Percentiles rank a stretch among this genome's conserved stretches.
Evolutionary conservation across 1,139 yeast genomes (phyloP).

Genomic region (Taphrina flavorubra): DNA sequence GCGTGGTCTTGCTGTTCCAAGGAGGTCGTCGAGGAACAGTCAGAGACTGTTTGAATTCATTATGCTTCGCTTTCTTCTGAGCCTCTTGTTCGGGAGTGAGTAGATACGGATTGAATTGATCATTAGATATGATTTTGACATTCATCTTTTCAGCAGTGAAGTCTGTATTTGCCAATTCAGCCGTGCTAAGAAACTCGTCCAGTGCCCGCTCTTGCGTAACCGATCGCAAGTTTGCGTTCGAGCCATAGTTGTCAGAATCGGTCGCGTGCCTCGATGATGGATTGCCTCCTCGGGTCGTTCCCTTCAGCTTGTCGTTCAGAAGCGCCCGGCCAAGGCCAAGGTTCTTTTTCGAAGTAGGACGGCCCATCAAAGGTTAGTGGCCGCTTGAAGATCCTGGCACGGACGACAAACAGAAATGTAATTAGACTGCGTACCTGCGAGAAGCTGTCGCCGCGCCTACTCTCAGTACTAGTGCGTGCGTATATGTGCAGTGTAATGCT

Average conservation of each 20-base stretch:
- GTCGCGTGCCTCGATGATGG: slow-evolving; percentile 41
- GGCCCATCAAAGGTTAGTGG: slow-evolving; percentile 22
- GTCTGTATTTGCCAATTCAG: slow-evolving; percentile 94
- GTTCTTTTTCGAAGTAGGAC: slow-evolving; percentile 40
- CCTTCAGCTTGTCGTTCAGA: slow-evolving; percentile 35
- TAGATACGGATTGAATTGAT: slow-evolving; percentile 60
- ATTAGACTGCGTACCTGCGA: too few relatives aligned
- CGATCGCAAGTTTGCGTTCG: slow-evolving; percentile 70
- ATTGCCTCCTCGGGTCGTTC: slow-evolving; percentile 23
- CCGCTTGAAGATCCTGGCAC: neutral
- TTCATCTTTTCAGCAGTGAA: slow-evolving; percentile 86
- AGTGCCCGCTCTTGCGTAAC: slow-evolving; percentile 93
- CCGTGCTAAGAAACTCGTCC: slow-evolving; percentile 93
- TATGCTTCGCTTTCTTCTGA: slow-evolving; percentile 68
- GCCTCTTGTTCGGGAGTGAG: slow-evolving; percentile 72
- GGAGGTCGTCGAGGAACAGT: slow-evolving; percentile 94
- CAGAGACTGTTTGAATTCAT: slow-evolving; percentile 74
- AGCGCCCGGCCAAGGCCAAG: slow-evolving; percentile 44
- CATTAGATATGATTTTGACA: slow-evolving; percentile 73
- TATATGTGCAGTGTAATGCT: neutral
- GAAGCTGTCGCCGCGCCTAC: neutral
- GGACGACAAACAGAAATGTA: neutral
- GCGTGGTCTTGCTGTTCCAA: slow-evolving; percentile 76
- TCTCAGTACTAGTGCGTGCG: neutral
- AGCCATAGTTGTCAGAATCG: slow-evolving; percentile 60